Evolutionary conservation across 768 basidiomycete species (phyloP), one percentile per base, ranked within the genome.

Genomic region (Mycena haematopus): DNA sequence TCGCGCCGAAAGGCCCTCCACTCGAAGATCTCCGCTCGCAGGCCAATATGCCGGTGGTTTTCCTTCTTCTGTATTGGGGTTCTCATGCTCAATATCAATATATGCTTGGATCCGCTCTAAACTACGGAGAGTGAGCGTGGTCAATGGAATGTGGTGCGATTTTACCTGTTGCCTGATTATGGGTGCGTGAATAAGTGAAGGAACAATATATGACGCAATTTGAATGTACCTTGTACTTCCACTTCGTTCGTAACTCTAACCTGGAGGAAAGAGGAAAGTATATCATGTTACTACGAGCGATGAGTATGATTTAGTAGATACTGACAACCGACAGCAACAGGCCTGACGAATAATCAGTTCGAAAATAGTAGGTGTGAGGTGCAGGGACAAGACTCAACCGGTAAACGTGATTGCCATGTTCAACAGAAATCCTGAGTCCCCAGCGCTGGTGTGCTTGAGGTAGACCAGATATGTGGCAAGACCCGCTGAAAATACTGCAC

Each of bases 31-130:
- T 13, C 82, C 83, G 0, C 78, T 79, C 2, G 81, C 73, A 0
- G 82, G 82, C 82, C 83, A 84, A 51, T 80, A 78, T 0, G 82
- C 82, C 2, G 83, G 81, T 2, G 82, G 83, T 33, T 68, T 71
- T 33, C 77, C 78, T 0, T 60, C 56, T 6, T 65, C 56, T 0
- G 72, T 69, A 2, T 69, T 57, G 25, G 63, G 57, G 5, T 78
- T 75, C 64, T 84, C 80, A 36, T 78, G 76, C 22, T 81, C 80
- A 59, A 82, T 80, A 22, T 74, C 60, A 19, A 83, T 63, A 66
- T 80, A 83, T 9, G 36, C 40, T 21, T 61, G 54, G 27, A 68
- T 62, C 1, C 66, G 62, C 46, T 68, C 66, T 17, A 68, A 42
- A 62, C 58, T 60, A 52, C 29, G 3, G 6, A 21, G 11, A 6